Percentiles rank a stretch among this genome's conserved stretches.
Evolutionary conservation across 1,139 yeast species (phyloP).

Genomic region (Scheffersomyces stambukii): DNA sequence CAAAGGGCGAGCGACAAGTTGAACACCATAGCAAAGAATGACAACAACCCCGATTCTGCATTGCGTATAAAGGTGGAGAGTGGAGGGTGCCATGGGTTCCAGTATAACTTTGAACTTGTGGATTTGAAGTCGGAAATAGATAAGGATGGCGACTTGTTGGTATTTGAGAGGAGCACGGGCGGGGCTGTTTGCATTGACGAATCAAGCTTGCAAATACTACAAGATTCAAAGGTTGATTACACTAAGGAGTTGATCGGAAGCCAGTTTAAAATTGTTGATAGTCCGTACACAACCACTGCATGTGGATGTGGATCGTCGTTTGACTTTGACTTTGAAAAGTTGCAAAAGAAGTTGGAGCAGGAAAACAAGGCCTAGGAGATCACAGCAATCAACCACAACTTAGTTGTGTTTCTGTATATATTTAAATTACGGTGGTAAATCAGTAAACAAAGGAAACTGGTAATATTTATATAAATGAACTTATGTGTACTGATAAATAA

Average conservation of each 20-base stretch:
- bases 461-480: no score
- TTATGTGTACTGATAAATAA: no score
- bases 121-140: constrained; percentile 41
- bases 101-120: constrained; percentile 69
- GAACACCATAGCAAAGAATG: constrained; percentile 51
- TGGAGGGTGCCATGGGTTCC: constrained; percentile 99
- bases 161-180: constrained; percentile 60
- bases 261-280: constrained; percentile 85
- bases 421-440: not conserved
- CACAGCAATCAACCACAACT: no score
- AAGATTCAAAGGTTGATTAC: constrained; percentile 85
- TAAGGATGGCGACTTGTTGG: constrained; percentile 42
- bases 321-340: constrained; percentile 74
- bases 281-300: constrained; percentile 84
- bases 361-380: constrained; percentile 3
- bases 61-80: constrained; percentile 82
- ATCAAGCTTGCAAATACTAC: constrained; percentile 72
- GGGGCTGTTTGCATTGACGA: constrained; percentile 78
- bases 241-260: constrained; percentile 93
- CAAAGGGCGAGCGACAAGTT: constrained; percentile 47
- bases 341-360: constrained; percentile 20
- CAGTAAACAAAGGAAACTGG: not conserved
- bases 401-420: not conserved
- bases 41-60: constrained; percentile 57
- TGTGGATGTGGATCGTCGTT: constrained; percentile 98